A percentile compares a stretch with the other conserved stretches of the same genome.
These are phyloP conservation scores for Xerocomellus dryophilus DNA, from an alignment of 768 basidiomycete species.

Conservation along the genomic window DNA sequence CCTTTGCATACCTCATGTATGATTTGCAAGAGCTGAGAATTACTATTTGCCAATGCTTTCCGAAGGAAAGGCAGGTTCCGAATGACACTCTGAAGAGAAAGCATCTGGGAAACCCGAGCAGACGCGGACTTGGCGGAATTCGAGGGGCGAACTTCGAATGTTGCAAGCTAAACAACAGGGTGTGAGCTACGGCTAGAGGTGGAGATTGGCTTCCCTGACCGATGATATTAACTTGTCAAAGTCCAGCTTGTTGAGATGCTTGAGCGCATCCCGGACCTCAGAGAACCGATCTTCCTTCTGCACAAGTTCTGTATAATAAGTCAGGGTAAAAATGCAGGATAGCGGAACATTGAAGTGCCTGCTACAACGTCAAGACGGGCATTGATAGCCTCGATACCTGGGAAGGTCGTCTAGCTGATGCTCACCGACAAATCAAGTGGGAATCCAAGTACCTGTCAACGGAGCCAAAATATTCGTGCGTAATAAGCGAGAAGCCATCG, in stretches of 20 bases:
- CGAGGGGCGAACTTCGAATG: conserved; percentile 54
- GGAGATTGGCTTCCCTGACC: conserved; percentile 34
- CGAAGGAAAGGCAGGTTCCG: conserved; percentile 61
- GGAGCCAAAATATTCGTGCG: conserved; percentile 82
- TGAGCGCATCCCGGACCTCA: conserved; percentile 65
- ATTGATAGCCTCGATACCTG: conserved; percentile 54
- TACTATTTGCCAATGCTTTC: conserved; percentile 56
- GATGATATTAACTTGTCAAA: conserved; percentile 82
- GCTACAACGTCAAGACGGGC: conserved; percentile 85
- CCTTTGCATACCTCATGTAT: conserved; percentile 50
- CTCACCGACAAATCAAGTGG: background rate
- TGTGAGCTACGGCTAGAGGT: background rate
- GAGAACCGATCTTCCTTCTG: conserved; percentile 72
- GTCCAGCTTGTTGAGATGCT: conserved; percentile 74
- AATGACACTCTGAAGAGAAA: conserved; percentile 72
- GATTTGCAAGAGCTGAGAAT: conserved; percentile 58
- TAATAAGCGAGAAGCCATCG: conserved; percentile 84
- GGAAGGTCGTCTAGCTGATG: background rate
- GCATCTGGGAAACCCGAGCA: conserved; percentile 70
- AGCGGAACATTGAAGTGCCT: conserved; percentile 40
- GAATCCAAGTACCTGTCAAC: conserved; percentile 52
- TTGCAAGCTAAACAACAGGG: conserved; percentile 50
- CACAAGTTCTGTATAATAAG: conserved; percentile 56
- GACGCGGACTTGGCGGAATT: conserved; percentile 62
- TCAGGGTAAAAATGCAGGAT: conserved; percentile 1